A percentile compares a stretch with the other conserved stretches of the same genome.
Evolutionary conservation across 176 grass and related monocot species (phyloP).

Genomic region (Phoenix roebelenii): DNA sequence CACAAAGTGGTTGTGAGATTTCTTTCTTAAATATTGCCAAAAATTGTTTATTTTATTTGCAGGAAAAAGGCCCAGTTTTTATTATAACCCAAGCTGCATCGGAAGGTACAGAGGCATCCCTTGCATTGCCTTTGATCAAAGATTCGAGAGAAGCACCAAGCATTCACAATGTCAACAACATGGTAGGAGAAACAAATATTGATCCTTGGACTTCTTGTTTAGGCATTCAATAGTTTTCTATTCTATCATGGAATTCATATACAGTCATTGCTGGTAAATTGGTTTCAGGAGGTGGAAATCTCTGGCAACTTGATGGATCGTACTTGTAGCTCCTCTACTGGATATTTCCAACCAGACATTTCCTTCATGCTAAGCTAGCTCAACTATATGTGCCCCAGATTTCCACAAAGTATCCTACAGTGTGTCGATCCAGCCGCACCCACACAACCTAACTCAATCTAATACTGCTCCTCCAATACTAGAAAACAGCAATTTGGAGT

Average conservation of each 20-base stretch:
- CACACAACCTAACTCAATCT: not conserved
- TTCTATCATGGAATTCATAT: not conserved
- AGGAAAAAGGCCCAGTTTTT: constrained; percentile 38
- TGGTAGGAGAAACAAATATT: constrained; percentile 21
- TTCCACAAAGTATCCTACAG: constrained; percentile 17
- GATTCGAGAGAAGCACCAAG: constrained; percentile 23
- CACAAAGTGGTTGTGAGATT: not conserved
- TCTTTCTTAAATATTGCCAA: constrained; percentile 13
- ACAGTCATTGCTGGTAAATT: no score
- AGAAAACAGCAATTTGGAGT: constrained; percentile 30
- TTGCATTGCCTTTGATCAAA: constrained; percentile 27
- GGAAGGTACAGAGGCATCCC: constrained; percentile 28
- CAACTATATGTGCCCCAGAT: constrained; percentile 18
- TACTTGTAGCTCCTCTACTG: constrained; percentile 19
- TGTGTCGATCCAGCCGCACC: not conserved
- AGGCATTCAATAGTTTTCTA: no score
- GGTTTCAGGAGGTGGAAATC: constrained; percentile 21
- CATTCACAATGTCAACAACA: constrained; percentile 24
- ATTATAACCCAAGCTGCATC: constrained; percentile 22
- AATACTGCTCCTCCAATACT: constrained; percentile 13
- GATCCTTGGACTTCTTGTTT: no score
- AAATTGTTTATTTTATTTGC: constrained; percentile 10
- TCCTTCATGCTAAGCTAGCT: constrained; percentile 28
- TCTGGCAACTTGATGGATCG: constrained; percentile 10
- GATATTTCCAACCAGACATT: constrained; percentile 15